phyloP scores from a whole-genome alignment of 2,329 filamentous ascomycete species.

The Lachnellula occidentalis region DNA sequence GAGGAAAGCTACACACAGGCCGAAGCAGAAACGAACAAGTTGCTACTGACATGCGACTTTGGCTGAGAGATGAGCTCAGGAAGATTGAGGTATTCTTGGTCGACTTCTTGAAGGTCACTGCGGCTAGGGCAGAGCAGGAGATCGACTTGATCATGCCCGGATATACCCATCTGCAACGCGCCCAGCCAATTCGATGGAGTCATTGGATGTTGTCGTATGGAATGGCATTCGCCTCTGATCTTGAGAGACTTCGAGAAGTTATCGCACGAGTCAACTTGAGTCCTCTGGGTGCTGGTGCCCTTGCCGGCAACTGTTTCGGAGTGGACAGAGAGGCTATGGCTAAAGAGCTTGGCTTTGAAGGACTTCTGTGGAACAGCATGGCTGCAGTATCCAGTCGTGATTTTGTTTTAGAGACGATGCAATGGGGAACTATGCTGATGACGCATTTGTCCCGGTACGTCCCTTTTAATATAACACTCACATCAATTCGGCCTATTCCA shows the following conservation, averaged over 20 bases:
- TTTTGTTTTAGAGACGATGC: conserved; percentile 75
- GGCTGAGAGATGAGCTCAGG: conserved; percentile 71
- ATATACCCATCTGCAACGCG: conserved; percentile 83
- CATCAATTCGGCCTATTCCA: not conserved
- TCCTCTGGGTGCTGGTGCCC: conserved; percentile 41
- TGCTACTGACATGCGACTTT: conserved; percentile 84
- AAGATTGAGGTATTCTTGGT: conserved; percentile 64
- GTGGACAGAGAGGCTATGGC: conserved; percentile 78
- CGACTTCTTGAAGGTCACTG: conserved; percentile 64
- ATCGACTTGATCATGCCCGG: conserved; percentile 75
- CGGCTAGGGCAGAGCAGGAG: conserved; percentile 65
- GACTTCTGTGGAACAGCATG: conserved; percentile 72
- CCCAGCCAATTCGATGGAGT: conserved; percentile 72
- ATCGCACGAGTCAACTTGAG: conserved; percentile 66
- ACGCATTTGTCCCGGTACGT: conserved; percentile 58
- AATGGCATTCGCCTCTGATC: conserved; percentile 64
- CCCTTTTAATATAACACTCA: not conserved
- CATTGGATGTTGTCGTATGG: conserved; percentile 78
- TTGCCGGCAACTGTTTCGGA: conserved; percentile 77
- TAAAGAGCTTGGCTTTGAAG: conserved; percentile 73
- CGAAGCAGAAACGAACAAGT: conserved; percentile 89
- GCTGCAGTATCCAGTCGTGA: conserved; percentile 59
- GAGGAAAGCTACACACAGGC: conserved; percentile 84
- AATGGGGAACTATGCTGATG: conserved; percentile 76
- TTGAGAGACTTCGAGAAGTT: conserved; percentile 70